Base-by-base conservation (phyloP, 2,329 filamentous ascomycete species). In the Zymoseptoria crescenta region DNA sequence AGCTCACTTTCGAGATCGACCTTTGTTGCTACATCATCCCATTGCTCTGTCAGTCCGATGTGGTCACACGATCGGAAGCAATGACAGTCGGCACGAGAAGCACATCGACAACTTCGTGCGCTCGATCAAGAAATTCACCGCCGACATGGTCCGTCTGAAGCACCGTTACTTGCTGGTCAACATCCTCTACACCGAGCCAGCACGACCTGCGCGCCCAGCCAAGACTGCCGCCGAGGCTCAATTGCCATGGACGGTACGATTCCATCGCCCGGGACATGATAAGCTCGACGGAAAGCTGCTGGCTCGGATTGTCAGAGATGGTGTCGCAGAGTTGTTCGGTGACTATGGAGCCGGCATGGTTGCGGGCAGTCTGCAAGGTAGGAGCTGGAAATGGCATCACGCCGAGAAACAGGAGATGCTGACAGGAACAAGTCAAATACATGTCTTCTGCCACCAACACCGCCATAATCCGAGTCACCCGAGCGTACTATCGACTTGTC, bases 101-200 rank as follows among this genome's bases (percentile, higher is more conserved):
- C 13, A 2, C 35, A 45, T 45, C 6, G 35, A 45, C 13, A 13
- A 45, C 4, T 45, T 13, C 35, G n/a, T 6, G n/a, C 35, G n/a
- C 35, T 45, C 35, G 35, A 45, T 45, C 35, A 45, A 16, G n/a
- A 16, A 7, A 19, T 30, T 29, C 49, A 28, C 29, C 20, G n/a
- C 45, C 54, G 58, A 41, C 54, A 96, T 99, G 94, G 94, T 99
- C 61, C 90, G 94, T 71, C 84, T 97, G 67, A 99, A 99, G 76
- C 88, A 96, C 75, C 87, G 94, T 69, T 99, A 99, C 74, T 83
- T 99, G 19, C 85, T 97, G n/a, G 84, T 97, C 62, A 90, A 96
- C 72, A 91, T 97, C 65, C 81, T 97, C 52, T 96, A 96, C 69
- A 81, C 85, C 6, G 77, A 83, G 59, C 54, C 55, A 69, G 68